phyloP scores from a whole-genome alignment of 2,329 filamentous ascomycete species.

The Metarhizium humberi region DNA sequence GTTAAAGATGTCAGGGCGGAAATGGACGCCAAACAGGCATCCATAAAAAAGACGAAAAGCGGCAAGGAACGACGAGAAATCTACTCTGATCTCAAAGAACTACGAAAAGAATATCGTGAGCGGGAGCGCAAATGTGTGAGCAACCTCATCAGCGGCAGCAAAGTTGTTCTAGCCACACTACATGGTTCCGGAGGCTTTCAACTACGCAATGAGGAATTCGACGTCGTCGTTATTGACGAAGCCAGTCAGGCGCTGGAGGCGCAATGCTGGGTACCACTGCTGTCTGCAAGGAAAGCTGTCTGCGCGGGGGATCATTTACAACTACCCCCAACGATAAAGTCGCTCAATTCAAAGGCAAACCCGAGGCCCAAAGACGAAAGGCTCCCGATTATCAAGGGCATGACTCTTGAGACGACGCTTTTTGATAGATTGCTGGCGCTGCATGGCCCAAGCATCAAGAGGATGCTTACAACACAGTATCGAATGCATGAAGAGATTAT shows the following conservation, averaged over 20 bases:
- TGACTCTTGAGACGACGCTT: conserved; percentile 76
- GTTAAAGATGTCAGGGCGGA: conserved; percentile 85
- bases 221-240: conserved; percentile 93
- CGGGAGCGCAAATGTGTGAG: conserved; percentile 75
- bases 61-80: conserved; percentile 72
- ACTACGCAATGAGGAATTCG: conserved; percentile 70
- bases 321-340: conserved; percentile 90
- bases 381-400: conserved; percentile 33
- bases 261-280: conserved; percentile 89
- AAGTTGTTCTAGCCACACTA: conserved; percentile 83
- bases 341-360: conserved; percentile 45
- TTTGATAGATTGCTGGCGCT: conserved; percentile 81
- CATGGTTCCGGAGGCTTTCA: conserved; percentile 87
- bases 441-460: conserved; percentile 76
- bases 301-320: conserved; percentile 93
- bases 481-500: conserved; percentile 97
- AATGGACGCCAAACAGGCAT: conserved; percentile 86
- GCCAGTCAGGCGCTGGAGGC: conserved; percentile 92
- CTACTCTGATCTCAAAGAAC: conserved; percentile 74
- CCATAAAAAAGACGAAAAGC: conserved; percentile 76
- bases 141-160: conserved; percentile 65
- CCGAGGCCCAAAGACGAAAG: conserved; percentile 25
- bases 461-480: conserved; percentile 95
- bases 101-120: conserved; percentile 81
- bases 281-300: conserved; percentile 74